Conservation (phyloP, 2,329 filamentous ascomycete genomes). For the Lachnellula occidentalis region DNA sequence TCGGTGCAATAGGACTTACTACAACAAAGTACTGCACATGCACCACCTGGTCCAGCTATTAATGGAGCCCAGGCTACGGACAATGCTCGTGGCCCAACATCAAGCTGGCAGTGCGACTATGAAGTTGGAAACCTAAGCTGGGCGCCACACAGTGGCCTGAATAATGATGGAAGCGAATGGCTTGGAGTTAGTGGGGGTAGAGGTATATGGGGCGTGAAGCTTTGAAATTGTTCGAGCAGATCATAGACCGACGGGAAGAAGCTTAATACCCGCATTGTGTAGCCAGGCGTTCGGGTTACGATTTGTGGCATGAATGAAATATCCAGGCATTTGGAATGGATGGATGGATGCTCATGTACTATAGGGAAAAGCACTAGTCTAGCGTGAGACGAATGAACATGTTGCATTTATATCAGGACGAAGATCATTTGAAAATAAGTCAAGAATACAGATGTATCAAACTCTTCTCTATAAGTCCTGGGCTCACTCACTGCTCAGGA, state of each 20-base stretch:
- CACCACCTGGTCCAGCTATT: slow-evolving; percentile 33
- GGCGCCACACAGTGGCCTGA: slow-evolving; percentile 67
- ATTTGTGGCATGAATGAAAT: slow-evolving; percentile 20
- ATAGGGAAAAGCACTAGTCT: slow-evolving; percentile 10
- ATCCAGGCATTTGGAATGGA: slow-evolving; percentile 17
- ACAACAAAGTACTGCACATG: slow-evolving; percentile 41
- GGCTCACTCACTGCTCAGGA: too few relatives aligned
- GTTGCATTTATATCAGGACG: not conserved
- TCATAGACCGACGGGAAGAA: slow-evolving; percentile 12
- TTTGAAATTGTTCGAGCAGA: slow-evolving; percentile 19
- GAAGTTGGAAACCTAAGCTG: slow-evolving; percentile 82
- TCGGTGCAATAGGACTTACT: too few relatives aligned
- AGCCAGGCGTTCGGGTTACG: slow-evolving; percentile 22
- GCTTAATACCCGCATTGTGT: slow-evolving; percentile 14
- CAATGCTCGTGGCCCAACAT: slow-evolving; percentile 61
- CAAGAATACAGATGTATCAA: too few relatives aligned
- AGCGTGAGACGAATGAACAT: not conserved
- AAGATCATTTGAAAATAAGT: too few relatives aligned
- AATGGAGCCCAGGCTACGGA: slow-evolving; percentile 49
- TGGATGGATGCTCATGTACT: slow-evolving; percentile 14
- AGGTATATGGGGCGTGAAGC: slow-evolving; percentile 64
- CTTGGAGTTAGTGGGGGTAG: slow-evolving; percentile 75
- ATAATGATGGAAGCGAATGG: slow-evolving; percentile 72
- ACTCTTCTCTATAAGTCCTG: too few relatives aligned
- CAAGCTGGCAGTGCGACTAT: slow-evolving; percentile 80